Evolutionary conservation across 306 rosid genomes (phyloP), one percentile per base, ranked within the genome.

Genomic region (Vigna reflexopilosa): DNA sequence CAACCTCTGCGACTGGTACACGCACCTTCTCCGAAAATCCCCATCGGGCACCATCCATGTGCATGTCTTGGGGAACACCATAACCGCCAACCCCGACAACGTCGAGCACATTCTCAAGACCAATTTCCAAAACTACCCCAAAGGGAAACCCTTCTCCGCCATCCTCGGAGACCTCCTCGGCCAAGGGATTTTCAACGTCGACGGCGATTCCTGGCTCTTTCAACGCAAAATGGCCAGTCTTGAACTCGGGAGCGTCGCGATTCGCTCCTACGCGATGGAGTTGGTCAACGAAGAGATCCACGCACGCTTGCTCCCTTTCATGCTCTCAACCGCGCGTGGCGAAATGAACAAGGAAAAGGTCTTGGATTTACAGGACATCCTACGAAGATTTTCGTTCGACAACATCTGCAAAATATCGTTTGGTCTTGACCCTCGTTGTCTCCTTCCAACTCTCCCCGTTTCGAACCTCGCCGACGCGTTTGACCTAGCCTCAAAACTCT

Each of bases 141-240:
- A 94, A 20, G 98, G 98, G 0, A 84, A 87, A 17, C 90, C 87
- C 0, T 94, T 94, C 69, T 89, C 98, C 20, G 57, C 81, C 2
- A 45, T 94, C 73, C 97, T 94, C 19, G 97, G 97, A 45, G 97
- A 94, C 49, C 91, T 94, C n/a, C 65, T 94, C 0, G 98, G 98
- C 51, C 84, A 85, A 0, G 97, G 98, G 2, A 94, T 94, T 48
- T 94, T 94, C 88, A 94, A 94, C 15, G 92, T 85, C 11, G 98
- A 94, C 40, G 98, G 97, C 3, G 79, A 89, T 0, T 24, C 82
- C 0, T 94, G 98, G 98, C 77, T 0, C 32, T 94, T 90, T 40
- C 98, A 94, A 22, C 88, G 98, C 7, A 95, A 95, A 59, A 87
- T 91, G 91, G 98, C 99, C 0, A 88, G 97, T 36, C 13, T 89